Evolutionary conservation across 306 rosid species (phyloP).

Genomic region (Dryas drummondii): DNA sequence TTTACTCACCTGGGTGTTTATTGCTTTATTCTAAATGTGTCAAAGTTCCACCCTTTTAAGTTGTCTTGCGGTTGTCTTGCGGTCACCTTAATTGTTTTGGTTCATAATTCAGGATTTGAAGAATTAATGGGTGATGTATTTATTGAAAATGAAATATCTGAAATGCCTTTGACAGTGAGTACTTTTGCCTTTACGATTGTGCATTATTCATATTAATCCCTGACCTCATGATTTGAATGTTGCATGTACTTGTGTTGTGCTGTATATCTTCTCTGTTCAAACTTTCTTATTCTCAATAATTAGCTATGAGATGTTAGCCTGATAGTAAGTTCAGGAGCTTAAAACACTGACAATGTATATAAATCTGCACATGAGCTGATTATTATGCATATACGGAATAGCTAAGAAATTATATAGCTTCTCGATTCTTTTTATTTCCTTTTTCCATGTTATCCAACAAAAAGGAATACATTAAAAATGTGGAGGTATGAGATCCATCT

Average conservation of each 20-base stretch:
- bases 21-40: not conserved
- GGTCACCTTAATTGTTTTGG: not conserved
- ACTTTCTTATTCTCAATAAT: not conserved
- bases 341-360: not conserved
- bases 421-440: too few species aligned
- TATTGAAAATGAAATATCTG: conserved; percentile 21
- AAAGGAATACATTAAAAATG: not conserved
- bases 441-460: too few species aligned
- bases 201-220: not conserved
- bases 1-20: conserved; percentile 16
- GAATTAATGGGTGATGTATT: conserved; percentile 34
- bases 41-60: not conserved
- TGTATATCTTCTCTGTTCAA: not conserved
- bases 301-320: not conserved
- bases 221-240: not conserved
- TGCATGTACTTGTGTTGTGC: not conserved
- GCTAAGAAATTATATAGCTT: too few species aligned
- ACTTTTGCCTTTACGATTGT: not conserved
- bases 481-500: not conserved
- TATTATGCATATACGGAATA: not conserved
- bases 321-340: not conserved
- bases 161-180: conserved; percentile 39
- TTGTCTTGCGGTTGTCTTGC: not conserved
- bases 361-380: not conserved
- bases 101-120: conserved; percentile 28